Percentiles rank a stretch among this genome's conserved stretches.
Evolutionary conservation across 164 flowering plant species (phyloP).

Genomic region (Kalanchoe fedtschenkoi): DNA sequence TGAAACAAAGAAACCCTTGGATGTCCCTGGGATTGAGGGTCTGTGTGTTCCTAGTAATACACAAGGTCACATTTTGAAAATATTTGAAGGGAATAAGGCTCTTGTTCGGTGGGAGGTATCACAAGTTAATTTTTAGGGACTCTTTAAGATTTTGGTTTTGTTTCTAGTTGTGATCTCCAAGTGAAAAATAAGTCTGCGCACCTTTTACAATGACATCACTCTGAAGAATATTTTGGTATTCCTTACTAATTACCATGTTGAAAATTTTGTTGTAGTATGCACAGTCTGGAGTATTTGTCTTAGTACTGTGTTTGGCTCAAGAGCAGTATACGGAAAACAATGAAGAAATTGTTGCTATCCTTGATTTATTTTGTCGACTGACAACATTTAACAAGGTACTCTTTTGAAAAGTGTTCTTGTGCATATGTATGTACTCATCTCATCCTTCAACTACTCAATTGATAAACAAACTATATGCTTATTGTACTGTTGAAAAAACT

Average conservation of each 20-base stretch:
- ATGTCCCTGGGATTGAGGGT: conserved; percentile 71
- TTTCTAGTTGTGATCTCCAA: too few species aligned
- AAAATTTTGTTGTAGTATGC: conserved; percentile 33
- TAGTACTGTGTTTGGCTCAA: conserved; percentile 64
- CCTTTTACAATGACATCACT: too few species aligned
- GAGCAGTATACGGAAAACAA: conserved; percentile 23
- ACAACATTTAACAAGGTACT: conserved; percentile 63
- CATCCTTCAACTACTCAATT: background rate
- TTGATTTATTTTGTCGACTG: conserved; percentile 64
- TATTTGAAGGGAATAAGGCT: conserved; percentile 42
- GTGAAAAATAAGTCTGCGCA: too few species aligned
- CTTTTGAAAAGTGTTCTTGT: conserved; percentile 5
- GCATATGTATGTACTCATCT: background rate
- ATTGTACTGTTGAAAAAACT: background rate
- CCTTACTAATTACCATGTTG: background rate
- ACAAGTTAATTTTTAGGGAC: background rate
- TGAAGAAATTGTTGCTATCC: conserved; percentile 44
- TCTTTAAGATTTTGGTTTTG: background rate
- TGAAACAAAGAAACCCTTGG: conserved; percentile 40
- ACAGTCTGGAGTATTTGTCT: conserved; percentile 59
- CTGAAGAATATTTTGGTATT: background rate
- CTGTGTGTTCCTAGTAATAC: conserved; percentile 62
- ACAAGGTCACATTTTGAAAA: conserved; percentile 62
- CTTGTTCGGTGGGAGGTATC: conserved; percentile 95
- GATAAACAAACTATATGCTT: background rate